Percentiles rank a stretch among this genome's conserved stretches.
phyloP scores from a whole-genome alignment of 768 basidiomycete species.

The Tricholoma saponaceum region DNA sequence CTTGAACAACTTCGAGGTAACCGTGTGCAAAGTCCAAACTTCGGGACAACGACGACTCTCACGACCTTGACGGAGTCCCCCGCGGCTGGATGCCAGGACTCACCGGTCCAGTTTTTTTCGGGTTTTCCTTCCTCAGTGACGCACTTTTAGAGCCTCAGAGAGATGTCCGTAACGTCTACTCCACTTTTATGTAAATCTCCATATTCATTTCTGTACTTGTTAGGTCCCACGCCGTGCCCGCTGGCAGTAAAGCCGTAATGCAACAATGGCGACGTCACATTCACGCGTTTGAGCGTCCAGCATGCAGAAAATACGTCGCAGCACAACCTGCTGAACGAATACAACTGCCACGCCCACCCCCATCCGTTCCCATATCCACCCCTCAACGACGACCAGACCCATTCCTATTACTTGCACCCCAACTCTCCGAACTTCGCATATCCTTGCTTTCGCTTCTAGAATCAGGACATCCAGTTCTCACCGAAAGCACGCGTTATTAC shows the following conservation, averaged over 20 bases:
- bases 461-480: constrained; percentile 78
- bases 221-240: neutral
- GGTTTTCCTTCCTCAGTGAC: neutral
- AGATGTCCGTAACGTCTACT: neutral
- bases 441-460: constrained; percentile 73
- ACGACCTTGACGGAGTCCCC: neutral
- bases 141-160: neutral
- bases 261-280: constrained; percentile 13
- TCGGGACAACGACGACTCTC: neutral
- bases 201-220: neutral
- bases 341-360: neutral
- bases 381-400: constrained; percentile 48
- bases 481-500: constrained; percentile 88
- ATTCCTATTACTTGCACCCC: constrained; percentile 59
- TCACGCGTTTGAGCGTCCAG: constrained; percentile 4
- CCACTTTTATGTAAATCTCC: neutral
- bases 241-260: constrained; percentile 6
- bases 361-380: neutral
- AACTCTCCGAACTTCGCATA: constrained; percentile 63
- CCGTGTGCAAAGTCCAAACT: neutral
- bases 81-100: neutral
- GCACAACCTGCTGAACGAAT: neutral
- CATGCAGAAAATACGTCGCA: constrained; percentile 7
- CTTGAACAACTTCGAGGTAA: no score
- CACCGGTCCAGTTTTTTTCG: no score